Base-by-base conservation (phyloP, 148 eudicot genomes). In the Salicornia ramosissima region DNA sequence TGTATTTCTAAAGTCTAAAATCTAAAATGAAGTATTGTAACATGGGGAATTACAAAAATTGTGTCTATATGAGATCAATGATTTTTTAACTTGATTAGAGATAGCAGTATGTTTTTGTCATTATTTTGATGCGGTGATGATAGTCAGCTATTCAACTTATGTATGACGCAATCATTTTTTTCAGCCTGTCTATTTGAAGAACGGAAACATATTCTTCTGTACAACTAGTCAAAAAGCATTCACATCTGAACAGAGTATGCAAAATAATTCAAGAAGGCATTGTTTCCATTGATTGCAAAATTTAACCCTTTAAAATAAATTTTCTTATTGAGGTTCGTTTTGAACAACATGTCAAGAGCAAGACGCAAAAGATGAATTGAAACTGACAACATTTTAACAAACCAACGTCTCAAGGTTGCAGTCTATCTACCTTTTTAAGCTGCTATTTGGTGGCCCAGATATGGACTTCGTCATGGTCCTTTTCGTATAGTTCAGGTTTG, bases 141-240 rank as follows among this genome's bases (percentile, higher is more conserved):
- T n/a, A n/a, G n/a, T n/a, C n/a, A n/a, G n/a, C n/a, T n/a, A n/a
- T n/a, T n/a, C n/a, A n/a, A n/a, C n/a, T n/a, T n/a, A n/a, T n/a
- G n/a, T n/a, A n/a, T n/a, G n/a, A n/a, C n/a, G n/a, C n/a, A n/a
- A n/a, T n/a, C n/a, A n/a, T n/a, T n/a, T n/a, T n/a, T n/a, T n/a
- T n/a, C 80, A 90, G 96, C 80, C 82, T 52, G 86, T 90, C 56
- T 90, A 90, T 80, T 86, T 87, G 76, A 87, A 77, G 75, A 83
- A 80, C 24, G 83, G 92, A 60, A 86, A 81, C 79, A 55, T 90
- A 66, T 84, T 83, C 50, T 90, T 90, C 78, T 84, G 87, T 12
- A 87, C 90, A 25, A 86, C 81, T 66, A 72, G 80, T 28, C 78
- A 81, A 57, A 82, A 81, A 79, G 96, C 88, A 76, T 77, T 80